Base-by-base conservation (phyloP, 257 asterid species). In the Verbascum thapsus region DNA sequence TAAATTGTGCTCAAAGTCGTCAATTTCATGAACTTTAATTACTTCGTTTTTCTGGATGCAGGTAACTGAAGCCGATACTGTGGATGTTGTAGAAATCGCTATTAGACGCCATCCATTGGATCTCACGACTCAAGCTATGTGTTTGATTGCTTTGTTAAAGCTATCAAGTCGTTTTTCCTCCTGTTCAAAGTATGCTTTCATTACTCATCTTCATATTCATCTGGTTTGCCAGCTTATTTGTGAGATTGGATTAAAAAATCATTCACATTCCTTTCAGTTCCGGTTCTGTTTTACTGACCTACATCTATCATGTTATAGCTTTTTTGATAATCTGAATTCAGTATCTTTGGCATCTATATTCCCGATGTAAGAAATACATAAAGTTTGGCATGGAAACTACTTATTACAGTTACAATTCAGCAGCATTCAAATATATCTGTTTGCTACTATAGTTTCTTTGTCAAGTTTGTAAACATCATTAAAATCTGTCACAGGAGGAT, bases 1-100 rank as follows among this genome's bases (percentile, higher is more conserved):
- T 58, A 43, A 40, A 16, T 61, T 17, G 45, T 66, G 63, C 55
- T 42, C 18, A 62, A 44, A 42, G 65, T 58, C 70, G 48, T 57
- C 47, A 34, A 23, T 70, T 73, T 69, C 57, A 20, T 53, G 15
- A 58, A 17, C 40, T 61, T 67, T 19, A 68, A 26, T 41, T 48
- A 63, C 66, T 68, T 61, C 52, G 18, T 77, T 70, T 67, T 47
- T 22, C 34, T 77, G 78, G 65, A 76, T 26, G 64, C 90, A 94
- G 99, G 96, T 94, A 39, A 84, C 95, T 8, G 99, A 90, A 76
- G 78, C 92, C 34, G 98, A 84, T 73, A 95, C 88, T 3, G 98
- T 94, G 81, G 90, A 86, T 81, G 81, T 88, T 75, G 83, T 94
- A 43, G 95, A 90, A 78, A 71, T 74, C 63, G 91, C 92, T 63